Evolutionary conservation across 176 grass and related monocot genomes (phyloP), one percentile per base, ranked within the genome.

Genomic region (Oryza glaberrima): DNA sequence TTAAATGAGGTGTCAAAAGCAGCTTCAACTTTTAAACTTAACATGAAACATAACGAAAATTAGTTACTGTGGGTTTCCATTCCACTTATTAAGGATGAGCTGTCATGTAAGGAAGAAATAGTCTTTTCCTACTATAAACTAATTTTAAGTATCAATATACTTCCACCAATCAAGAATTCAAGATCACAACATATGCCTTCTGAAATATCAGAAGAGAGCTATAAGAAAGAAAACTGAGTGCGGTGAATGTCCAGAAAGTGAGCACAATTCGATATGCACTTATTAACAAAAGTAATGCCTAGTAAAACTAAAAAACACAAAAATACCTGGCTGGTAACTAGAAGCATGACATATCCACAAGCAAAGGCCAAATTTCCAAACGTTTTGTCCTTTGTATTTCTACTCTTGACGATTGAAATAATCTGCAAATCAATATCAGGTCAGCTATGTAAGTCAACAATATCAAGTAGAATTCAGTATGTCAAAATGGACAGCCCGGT

Each of bases 281-380:
- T 65, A 48, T 22, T 82, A 9, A 67, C 9, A 46, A 78, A 66
- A 60, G 22, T 73, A 60, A 44, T 40, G 2, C 48, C 22, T 54
- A 73, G 72, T 58, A 64, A 38, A 4, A 84, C 28, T 14, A 85
- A 54, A 86, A 12, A 71, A 23, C 15, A 40, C 58, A 44, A 65
- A 26, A 15, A 76, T 65, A 90, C 88, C 88, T 90, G 88, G 20
- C 41, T 75, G 30, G 84, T 75, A 49, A 90, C 88, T 61, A 90
- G 73, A 70, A 89, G 52, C 82, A 89, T 85, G 30, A 89, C 82
- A 85, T 89, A 89, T 66, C 88, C 88, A 81, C 88, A 89, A 22
- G 88, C 88, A 81, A 85, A 89, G 17, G 82, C 82, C 52, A 89
- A 80, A 70, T 81, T 81, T 81, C 52, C 82, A 66, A 89, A 89